Base-by-base conservation (phyloP, 805 yeast species). In the Saturnispora bothae region DNA sequence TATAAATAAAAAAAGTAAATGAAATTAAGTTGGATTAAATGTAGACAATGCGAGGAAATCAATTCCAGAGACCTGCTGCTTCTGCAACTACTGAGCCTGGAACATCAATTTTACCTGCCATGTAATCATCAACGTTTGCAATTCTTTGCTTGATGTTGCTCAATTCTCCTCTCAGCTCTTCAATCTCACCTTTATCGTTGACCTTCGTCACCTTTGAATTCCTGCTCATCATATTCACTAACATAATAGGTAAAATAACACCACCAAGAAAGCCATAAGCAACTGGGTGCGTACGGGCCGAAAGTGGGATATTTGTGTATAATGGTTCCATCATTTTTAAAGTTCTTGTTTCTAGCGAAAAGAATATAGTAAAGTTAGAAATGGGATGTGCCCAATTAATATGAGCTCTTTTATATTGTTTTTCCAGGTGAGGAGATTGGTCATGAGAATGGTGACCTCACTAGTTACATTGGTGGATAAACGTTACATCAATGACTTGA, bases 201-300 rank as follows among this genome's bases (percentile, higher is more conserved):
- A 36, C 41, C 21, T 26, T 21, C 5, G 40, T 41, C 18, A 44
- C 34, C 36, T 32, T 26, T 33, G 48, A 17, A 20, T 33, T 10
- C 21, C 33, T 34, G 4, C 43, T 31, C 28, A 43, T 21, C 33
- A 43, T 43, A 30, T 40, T 39, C 6, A 45, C 44, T 5, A 45
- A 14, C 31, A 45, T 23, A 10, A 45, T 36, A 15, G 48, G 48
- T 21, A 43, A 34, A 4, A 43, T 42, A 12, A 45, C 44, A n/a
- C 48, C 48, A 25, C 48, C 48, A 36, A 45, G 28, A 14, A 45
- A 43, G 17, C 46, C 48, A 13, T 40, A 29, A 4, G 45, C 45
- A 16, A 45, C 39, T n/a, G 44, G 44, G 13, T 44, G 48, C 5
- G 44, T 39, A 14, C 40, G 22, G 4, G 40, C 40, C 27, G 46